Percentiles rank a stretch among this genome's conserved stretches.
Evolutionary conservation across 331 rosid genomes (phyloP).

Genomic region (Quercus tomentella): DNA sequence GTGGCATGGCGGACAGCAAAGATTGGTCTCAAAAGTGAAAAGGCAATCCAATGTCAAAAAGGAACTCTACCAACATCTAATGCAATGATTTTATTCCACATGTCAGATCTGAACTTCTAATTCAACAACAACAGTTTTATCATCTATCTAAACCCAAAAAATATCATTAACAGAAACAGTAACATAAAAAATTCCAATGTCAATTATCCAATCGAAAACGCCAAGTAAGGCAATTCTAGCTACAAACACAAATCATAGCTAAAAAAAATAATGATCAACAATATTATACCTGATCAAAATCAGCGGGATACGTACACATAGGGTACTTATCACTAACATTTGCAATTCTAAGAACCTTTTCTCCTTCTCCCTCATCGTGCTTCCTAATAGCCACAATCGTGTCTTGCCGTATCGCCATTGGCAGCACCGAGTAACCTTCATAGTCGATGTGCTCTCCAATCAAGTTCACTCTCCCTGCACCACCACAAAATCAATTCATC

Average conservation of each 20-base stretch:
- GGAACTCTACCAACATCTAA: neutral
- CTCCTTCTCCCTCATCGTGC: conserved; percentile 31
- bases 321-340: conserved; percentile 71
- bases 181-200: neutral
- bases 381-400: conserved; percentile 74
- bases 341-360: conserved; percentile 62
- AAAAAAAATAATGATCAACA: too few species aligned
- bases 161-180: neutral
- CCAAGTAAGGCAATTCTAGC: neutral
- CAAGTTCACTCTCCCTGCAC: conserved; percentile 94
- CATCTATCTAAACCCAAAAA: neutral
- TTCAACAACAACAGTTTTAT: neutral
- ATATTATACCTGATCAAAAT: conserved; percentile 68
- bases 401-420: conserved; percentile 96
- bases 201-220: neutral
- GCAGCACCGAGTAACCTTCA: conserved; percentile 96
- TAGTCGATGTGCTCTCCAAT: conserved; percentile 97
- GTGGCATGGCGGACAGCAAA: neutral
- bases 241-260: neutral
- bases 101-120: neutral
- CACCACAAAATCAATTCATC: neutral
- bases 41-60: neutral
- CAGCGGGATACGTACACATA: conserved; percentile 81
- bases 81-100: neutral
- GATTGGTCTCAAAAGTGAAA: neutral